phyloP scores from a whole-genome alignment of 805 yeast species.

The Candida sithepensis region DNA sequence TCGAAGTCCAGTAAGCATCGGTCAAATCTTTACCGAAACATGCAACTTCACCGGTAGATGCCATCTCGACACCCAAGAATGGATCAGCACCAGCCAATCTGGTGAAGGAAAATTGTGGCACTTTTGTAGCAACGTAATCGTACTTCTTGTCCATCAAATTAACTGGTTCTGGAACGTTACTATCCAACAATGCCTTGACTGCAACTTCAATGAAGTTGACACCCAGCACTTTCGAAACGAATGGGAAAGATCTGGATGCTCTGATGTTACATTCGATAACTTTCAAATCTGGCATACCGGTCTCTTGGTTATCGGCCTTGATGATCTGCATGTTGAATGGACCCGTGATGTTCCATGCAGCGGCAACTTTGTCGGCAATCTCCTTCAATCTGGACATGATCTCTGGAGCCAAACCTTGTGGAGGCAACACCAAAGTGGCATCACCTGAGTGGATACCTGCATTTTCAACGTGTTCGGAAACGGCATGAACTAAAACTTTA shows the following conservation, averaged over 20 bases:
- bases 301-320: conserved; percentile 82
- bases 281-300: conserved; percentile 45
- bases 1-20: conserved; percentile 97
- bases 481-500: conserved; percentile 92
- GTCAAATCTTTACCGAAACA: conserved; percentile 82
- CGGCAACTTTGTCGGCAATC: conserved; percentile 94
- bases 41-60: conserved; percentile 98
- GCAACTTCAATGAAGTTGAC: conserved; percentile 93
- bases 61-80: conserved; percentile 98
- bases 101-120: conserved; percentile 97
- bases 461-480: conserved; percentile 96
- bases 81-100: conserved; percentile 99
- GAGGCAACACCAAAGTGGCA: conserved; percentile 95
- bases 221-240: conserved; percentile 52
- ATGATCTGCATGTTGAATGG: conserved; percentile 97
- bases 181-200: conserved; percentile 76
- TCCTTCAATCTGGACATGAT: conserved; percentile 88
- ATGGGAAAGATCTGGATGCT: conserved; percentile 98
- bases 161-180: conserved; percentile 71
- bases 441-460: conserved; percentile 99
- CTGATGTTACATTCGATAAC: conserved; percentile 98
- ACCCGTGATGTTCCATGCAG: conserved; percentile 93
- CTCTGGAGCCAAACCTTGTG: conserved; percentile 90
- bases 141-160: conserved; percentile 76
- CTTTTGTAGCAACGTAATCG: conserved; percentile 91